Conservation (phyloP, 352 stramenopile species). For the Phytophthora citricola region DNA sequence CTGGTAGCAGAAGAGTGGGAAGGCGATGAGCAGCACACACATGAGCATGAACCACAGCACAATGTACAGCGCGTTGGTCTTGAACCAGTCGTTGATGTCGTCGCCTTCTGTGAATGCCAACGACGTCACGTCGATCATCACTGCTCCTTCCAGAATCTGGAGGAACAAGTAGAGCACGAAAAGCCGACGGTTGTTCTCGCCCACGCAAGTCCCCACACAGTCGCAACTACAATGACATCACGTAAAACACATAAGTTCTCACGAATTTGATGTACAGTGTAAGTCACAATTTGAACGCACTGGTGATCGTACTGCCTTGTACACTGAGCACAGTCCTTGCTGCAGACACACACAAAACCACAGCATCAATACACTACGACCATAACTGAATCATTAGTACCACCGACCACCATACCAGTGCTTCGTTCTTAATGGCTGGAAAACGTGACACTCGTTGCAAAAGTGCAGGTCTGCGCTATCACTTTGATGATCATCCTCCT, state of each 20-base stretch:
- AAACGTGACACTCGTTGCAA: constrained; percentile 65
- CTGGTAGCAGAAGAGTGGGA: constrained; percentile 75
- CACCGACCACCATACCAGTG: constrained; percentile 55
- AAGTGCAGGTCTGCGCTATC: constrained; percentile 45
- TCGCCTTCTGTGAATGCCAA: constrained; percentile 59
- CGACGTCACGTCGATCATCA: constrained; percentile 60
- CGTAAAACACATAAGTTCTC: too few relatives aligned
- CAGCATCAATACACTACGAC: constrained; percentile 9
- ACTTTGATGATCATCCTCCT: constrained; percentile 17
- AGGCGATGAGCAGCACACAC: constrained; percentile 62
- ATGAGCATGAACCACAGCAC: constrained; percentile 67
- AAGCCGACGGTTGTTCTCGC: constrained; percentile 67
- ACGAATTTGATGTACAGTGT: too few relatives aligned
- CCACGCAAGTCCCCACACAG: constrained; percentile 79
- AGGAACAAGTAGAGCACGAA: constrained; percentile 75
- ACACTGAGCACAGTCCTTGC: constrained; percentile 77
- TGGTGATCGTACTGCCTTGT: constrained; percentile 85
- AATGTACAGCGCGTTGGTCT: constrained; percentile 71
- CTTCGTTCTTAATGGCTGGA: constrained; percentile 72
- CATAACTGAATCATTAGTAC: neutral
- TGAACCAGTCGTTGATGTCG: constrained; percentile 75
- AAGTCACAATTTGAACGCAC: constrained; percentile 38
- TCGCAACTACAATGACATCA: constrained; percentile 54
- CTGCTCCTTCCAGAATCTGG: constrained; percentile 57
- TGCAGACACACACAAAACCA: constrained; percentile 27